Evolutionary conservation across 257 asterid genomes (phyloP).

Genomic region (Lycium ferocissimum): DNA sequence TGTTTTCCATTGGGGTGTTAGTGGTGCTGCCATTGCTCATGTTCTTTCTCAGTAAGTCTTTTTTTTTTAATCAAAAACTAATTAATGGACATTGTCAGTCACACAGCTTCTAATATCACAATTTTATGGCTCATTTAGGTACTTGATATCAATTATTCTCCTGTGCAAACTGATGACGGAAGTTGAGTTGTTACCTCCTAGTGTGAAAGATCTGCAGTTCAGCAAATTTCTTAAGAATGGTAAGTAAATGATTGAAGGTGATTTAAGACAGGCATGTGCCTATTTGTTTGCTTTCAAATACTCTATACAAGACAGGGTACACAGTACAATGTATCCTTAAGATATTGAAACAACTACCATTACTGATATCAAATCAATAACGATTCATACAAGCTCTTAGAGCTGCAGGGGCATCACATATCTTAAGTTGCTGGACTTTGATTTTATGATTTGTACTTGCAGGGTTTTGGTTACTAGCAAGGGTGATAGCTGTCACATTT

Average conservation of each 20-base stretch:
- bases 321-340: neutral
- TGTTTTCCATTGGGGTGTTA: constrained; percentile 70
- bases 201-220: constrained; percentile 68
- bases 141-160: constrained; percentile 73
- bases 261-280: neutral
- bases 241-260: constrained; percentile 28
- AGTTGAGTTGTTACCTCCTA: constrained; percentile 81
- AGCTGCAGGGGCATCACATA: neutral
- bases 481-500: constrained; percentile 88
- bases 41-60: constrained; percentile 85
- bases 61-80: neutral
- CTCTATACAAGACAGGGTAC: neutral
- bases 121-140: constrained; percentile 46
- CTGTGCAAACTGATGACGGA: constrained; percentile 63
- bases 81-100: neutral
- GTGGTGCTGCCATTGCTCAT: constrained; percentile 99
- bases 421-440: neutral
- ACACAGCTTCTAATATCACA: neutral
- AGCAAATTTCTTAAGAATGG: constrained; percentile 85
- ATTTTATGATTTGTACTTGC: neutral
- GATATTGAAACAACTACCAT: neutral
- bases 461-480: constrained; percentile 72
- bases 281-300: neutral
- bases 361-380: neutral
- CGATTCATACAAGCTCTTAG: neutral